Base-by-base conservation (phyloP, 2,329 filamentous ascomycete genomes). In the Ophiocordyceps sinensis region DNA sequence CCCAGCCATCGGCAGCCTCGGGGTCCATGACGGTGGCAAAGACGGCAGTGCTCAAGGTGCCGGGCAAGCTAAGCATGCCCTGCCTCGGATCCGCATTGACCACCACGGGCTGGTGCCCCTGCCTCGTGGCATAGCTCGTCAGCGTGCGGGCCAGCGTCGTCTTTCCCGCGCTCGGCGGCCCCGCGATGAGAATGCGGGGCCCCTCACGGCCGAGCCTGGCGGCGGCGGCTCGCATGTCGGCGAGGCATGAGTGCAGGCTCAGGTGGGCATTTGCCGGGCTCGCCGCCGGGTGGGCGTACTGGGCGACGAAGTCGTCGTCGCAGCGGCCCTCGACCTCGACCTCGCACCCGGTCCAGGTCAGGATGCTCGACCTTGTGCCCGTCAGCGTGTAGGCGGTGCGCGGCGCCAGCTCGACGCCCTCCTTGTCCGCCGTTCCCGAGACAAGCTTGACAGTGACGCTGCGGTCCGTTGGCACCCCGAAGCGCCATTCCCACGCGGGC, bases 341-440 rank as follows among this genome's bases (percentile, higher is more conserved):
- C 41, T 78, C 78, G 62, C 87, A 95, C 52, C 91, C 89, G 54
- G 89, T 79, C 82, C 86, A 94, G 39, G 88, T 94, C 60, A 85
- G 85, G 53, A 98, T 82, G 45, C 89, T 88, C 43, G 84, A 83
- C 65, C 93, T 93, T 50, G 75, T 75, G 42, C 85, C 84, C 37
- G 75, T 73, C 61, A 98, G 89, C 28, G 71, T 79, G 65, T 96
- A 96, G 10, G 75, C 71, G 40, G 82, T 82, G 43, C 82, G 82
- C 10, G 76, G 72, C 11, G 87, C 87, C 36, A 98, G 81, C 64
- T 98, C 91, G 42, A 89, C 88, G 56, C 91, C 91, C 57, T 96
- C 94, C 55, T 94, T 78, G 61, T 98, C 91, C 38, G 89, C 91
- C 1, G 81, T 86, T 45, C 91, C 91, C 29, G 73, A 77, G 42